Base-by-base conservation (phyloP, 1,284 basidiomycete genomes). In the Ganoderma leucocontextum region DNA sequence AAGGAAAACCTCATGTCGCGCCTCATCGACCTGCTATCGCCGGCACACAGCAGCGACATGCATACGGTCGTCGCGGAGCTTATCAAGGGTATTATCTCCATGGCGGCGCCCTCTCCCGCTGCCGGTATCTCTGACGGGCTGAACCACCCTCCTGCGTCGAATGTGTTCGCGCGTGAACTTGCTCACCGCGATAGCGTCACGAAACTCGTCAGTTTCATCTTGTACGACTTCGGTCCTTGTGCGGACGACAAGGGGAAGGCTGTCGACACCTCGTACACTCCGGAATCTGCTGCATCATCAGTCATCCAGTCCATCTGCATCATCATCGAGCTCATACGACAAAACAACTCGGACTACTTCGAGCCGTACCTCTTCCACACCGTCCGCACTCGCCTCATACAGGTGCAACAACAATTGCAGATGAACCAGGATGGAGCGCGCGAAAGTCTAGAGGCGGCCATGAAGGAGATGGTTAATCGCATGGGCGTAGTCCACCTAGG, bases 301-400 rank as follows among this genome's bases (percentile, higher is more conserved):
- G 89, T 99, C 58, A 88, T 94, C 39, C 91, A 96, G 70, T 93
- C 95, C 35, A 94, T 97, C 73, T 93, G 93, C 62, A 90, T 99
- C 75, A 87, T 99, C 72, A 94, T 98, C 75, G 98, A 99, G 80
- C 87, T 99, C 47, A 99, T 99, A 74, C 89, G 98, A 65, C 97
- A 99, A 80, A 99, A 99, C 82, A 99, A 99, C 81, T 97, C 96
- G 63, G 97, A 99, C 80, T 98, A 97, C 79, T 97, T 98, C 77
- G 98, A 99, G 82, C 97, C 97, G 17, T 98, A 97, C 80, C 87
- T 99, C n/a, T 98, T 98, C 82, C 96, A 98, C 78, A 96, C 95
- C 1, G 82, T 98, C 55, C 91, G 96, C 61, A 96, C 97, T 78
- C 89, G 95, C 60, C 87, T 98, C 38, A 96, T 98, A 72, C 90